A percentile compares a stretch with the other conserved stretches of the same genome.
These are phyloP conservation scores for Paecilomyces sp. DNA, from an alignment of 2,329 filamentous ascomycete genomes.

Conservation along the genomic window DNA sequence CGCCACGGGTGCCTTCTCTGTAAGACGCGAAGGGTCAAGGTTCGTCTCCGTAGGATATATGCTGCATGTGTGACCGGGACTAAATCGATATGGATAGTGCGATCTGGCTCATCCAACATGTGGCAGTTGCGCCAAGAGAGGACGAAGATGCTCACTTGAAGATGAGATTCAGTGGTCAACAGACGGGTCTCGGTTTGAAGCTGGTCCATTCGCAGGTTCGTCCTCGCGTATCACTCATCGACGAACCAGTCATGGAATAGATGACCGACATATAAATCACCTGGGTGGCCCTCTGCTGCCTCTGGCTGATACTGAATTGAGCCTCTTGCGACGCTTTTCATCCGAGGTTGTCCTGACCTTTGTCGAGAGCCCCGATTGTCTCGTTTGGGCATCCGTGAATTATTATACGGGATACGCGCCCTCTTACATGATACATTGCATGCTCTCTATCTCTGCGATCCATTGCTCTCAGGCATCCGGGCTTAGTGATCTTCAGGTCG, in stretches of 20 bases:
- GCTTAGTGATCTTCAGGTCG: not conserved
- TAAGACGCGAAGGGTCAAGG: not conserved
- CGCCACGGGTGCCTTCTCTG: not conserved
- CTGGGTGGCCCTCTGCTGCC: not conserved
- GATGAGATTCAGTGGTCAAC: not conserved
- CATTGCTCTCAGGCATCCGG: not conserved
- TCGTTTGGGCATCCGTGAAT: not conserved
- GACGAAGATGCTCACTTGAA: not conserved
- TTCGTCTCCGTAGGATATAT: not conserved
- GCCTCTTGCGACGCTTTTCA: not conserved
- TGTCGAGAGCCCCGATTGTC: not conserved
- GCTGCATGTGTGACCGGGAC: not conserved
- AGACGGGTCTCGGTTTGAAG: not conserved
- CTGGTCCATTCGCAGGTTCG: not conserved
- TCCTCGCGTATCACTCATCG: not conserved
- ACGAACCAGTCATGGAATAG: not conserved
- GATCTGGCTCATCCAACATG: not conserved
- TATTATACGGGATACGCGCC: not conserved
- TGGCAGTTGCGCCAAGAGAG: not conserved
- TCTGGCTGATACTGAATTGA: not conserved
- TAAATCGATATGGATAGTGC: not conserved
- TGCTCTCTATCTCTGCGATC: not conserved
- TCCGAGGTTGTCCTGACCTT: not conserved
- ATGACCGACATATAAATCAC: not conserved
- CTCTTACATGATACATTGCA: not conserved